Evolutionary conservation across 257 asterid genomes (phyloP).

Genomic region (Parsonsia alboflavescens): DNA sequence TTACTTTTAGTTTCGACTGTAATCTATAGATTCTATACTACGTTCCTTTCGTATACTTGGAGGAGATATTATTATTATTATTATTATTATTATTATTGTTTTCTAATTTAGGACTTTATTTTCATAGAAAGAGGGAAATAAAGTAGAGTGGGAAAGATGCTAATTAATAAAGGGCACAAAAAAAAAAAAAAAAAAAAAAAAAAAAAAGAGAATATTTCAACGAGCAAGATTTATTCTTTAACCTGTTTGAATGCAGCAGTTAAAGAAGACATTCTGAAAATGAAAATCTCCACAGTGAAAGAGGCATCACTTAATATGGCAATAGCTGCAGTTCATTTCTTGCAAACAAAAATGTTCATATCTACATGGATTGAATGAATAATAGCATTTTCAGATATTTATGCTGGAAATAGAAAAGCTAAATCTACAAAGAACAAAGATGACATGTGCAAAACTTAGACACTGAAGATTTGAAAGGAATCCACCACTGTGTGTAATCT

Average conservation of each 20-base stretch:
- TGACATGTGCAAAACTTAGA: conserved; percentile 21
- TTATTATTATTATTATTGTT: neutral
- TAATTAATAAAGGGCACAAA: neutral
- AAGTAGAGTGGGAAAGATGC: neutral
- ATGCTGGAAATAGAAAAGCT: conserved; percentile 15
- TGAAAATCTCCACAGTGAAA: neutral
- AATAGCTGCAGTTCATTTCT: conserved; percentile 1
- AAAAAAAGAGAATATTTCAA: neutral
- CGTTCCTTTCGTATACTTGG: neutral
- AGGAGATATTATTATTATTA: neutral
- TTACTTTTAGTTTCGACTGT: no score
- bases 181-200: neutral
- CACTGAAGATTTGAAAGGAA: conserved; percentile 68
- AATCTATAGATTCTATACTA: neutral
- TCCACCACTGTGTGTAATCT: conserved; percentile 71
- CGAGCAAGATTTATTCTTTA: neutral
- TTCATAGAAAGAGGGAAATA: neutral
- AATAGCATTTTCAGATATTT: conserved; percentile 2
- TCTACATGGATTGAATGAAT: conserved; percentile 20
- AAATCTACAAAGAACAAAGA: conserved; percentile 13
- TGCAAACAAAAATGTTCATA: conserved; percentile 13
- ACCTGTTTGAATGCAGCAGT: neutral
- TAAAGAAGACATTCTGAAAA: neutral
- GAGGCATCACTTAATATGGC: neutral
- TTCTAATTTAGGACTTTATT: neutral